Evolutionary conservation across 352 stramenopile species (phyloP), one percentile per base, ranked within the genome.

Genomic region (Globisporangium solare): DNA sequence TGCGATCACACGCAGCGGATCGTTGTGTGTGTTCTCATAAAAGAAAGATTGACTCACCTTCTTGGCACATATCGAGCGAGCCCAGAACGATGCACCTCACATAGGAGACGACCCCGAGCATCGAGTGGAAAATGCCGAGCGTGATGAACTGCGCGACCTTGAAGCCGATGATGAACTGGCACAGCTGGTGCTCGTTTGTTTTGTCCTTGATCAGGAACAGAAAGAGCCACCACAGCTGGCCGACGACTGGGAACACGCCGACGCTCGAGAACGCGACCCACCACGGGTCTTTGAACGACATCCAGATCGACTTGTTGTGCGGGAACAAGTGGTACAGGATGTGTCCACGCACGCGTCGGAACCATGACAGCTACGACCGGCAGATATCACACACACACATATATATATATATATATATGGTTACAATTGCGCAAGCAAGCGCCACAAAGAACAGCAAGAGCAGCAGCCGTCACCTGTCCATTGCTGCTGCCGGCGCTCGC

Each of bases 171-270:
- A 97, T 96, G 41, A 97, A 97, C 56, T 97, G 77, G 54, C 86
- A 95, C n/a, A 97, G 66, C 58, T 96, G 88, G 56, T 95, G 90
- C 65, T 97, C 89, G 66, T 97, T 91, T 31, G 82, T 92, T 61
- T 96, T 96, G 75, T 97, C 87, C 62, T 95, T 94, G 51, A 96
- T 75, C 24, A 96, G 22, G 50, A 96, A 96, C 10, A 96, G 62
- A 18, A 96, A 83, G 43, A 95, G 74, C 89, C 89, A 97, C 88
- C 87, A 96, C 35, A 94, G 56, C 67, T 95, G 86, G 4, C 85
- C 84, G n/a, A 96, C 56, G 35, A 92, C 73, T 0, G 89, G 89
- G 27, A 95, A 79, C 27, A 96, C 61, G 35, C 88, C 88, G 37
- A 95, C 61, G 61, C 78, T 77, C 27, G 81, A 89, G 61, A 92